Evolutionary conservation across 495 filamentous ascomycete genomes (phyloP).

Genomic region (Aspergillus sclerotiicarbonarius): DNA sequence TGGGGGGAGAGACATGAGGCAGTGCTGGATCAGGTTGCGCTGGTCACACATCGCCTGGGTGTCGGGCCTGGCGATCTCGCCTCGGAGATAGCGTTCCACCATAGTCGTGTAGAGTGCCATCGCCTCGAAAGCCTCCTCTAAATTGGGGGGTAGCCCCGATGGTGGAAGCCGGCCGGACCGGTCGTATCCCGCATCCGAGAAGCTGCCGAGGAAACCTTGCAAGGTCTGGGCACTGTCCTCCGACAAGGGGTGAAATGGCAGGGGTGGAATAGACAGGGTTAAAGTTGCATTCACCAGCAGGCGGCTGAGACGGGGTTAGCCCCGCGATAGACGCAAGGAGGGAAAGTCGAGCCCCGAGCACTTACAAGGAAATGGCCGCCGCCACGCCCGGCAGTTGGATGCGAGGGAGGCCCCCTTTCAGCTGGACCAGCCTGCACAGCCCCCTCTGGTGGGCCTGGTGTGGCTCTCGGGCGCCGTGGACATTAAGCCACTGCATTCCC

Average conservation of each 20-base stretch:
- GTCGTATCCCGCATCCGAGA: background rate
- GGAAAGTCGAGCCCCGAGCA: no score
- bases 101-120: background rate
- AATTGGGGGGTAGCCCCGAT: background rate
- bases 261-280: background rate
- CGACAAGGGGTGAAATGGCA: background rate
- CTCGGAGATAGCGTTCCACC: background rate
- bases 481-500: slow-evolving; percentile 9
- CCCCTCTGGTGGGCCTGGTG: slow-evolving; percentile 7
- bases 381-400: slow-evolving; percentile 7
- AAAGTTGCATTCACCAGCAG: slow-evolving; percentile 6
- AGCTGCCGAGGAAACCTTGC: background rate
- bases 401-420: slow-evolving; percentile 6
- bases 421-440: slow-evolving; percentile 2
- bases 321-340: background rate
- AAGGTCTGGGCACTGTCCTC: background rate
- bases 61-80: background rate
- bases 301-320: background rate
- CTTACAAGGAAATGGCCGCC: slow-evolving; percentile 10
- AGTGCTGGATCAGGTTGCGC: slow-evolving; percentile 5
- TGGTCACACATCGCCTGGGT: slow-evolving; percentile 1
- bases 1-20: background rate
- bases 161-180: background rate
- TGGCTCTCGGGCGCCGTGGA: slow-evolving; percentile 8
- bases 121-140: background rate